Percentiles rank a stretch among this genome's conserved stretches.
Evolutionary conservation across 495 filamentous ascomycete genomes (phyloP).

Genomic region (Trichoderma asperelloides): DNA sequence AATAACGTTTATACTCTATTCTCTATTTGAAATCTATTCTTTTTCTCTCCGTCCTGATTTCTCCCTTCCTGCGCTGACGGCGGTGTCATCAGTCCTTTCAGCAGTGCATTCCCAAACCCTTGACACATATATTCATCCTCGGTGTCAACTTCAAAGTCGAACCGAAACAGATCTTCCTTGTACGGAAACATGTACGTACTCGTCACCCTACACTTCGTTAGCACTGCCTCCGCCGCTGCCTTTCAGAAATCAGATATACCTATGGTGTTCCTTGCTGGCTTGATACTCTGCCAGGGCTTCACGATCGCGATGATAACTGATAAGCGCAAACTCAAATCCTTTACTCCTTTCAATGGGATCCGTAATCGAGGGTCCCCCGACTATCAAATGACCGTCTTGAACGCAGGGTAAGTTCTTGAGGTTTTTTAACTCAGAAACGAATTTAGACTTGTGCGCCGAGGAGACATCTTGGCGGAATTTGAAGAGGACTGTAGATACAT

Average conservation of each 20-base stretch:
- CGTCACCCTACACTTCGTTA: conserved; percentile 26
- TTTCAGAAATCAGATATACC: conserved; percentile 18
- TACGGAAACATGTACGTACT: conserved; percentile 37
- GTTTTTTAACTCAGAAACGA: conserved; percentile 33
- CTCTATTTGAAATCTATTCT: not conserved
- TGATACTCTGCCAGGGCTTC: conserved; percentile 37
- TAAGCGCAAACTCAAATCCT: conserved; percentile 35
- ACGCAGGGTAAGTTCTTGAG: conserved; percentile 34
- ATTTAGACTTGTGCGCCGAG: conserved; percentile 26
- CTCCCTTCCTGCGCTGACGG: not conserved
- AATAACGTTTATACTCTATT: not conserved
- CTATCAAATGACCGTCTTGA: conserved; percentile 31
- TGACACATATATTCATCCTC: conserved; percentile 26
- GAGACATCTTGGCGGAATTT: conserved; percentile 32
- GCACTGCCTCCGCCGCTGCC: not conserved
- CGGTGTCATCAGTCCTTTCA: not conserved
- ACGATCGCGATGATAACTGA: conserved; percentile 37
- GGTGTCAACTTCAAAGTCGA: conserved; percentile 40
- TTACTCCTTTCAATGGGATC: conserved; percentile 37
- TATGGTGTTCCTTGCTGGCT: conserved; percentile 37
- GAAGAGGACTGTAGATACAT: conserved; percentile 30
- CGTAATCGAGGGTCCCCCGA: conserved; percentile 38
- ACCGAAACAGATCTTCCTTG: conserved; percentile 39
- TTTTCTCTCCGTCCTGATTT: not conserved
- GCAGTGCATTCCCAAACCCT: not conserved